Evolutionary conservation across 495 filamentous ascomycete species (phyloP), one percentile per base, ranked within the genome.

Genomic region (Penicillium silybi): DNA sequence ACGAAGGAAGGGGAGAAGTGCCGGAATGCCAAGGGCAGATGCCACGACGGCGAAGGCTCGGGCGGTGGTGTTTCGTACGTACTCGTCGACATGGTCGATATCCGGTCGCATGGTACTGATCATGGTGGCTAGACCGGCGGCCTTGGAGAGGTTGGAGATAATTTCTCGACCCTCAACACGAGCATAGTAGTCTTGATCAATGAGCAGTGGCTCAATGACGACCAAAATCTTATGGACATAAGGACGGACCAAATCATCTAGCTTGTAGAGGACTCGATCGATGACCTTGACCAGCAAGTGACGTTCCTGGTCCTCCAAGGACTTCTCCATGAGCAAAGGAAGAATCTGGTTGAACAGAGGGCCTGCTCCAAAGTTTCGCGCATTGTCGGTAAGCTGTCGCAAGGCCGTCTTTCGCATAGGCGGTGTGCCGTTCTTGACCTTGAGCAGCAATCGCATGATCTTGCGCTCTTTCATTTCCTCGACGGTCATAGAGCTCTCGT

Each of bases 371-470:
- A 99, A 97, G 72, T 96, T 90, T 17, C 92, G 85, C 34, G 95
- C 95, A 68, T 97, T 97, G 64, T 99, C 95, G 22, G 95, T 99
- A 45, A 99, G 82, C 64, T 97, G 95, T 68, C 95, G 86, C 53
- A 99, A 81, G n/a, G 95, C 95, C 39, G 95, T 97, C 79, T 99
- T 99, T 71, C 95, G 80, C 95, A 97, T 97, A 2, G 95, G 92
- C 42, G 95, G 95, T 26, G 95, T 97, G 52, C 95, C 95, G 67
- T 99, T 99, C 82, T 99, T 99, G 75, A 99, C 92, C 72, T 97
- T 99, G 47, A 99, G 76, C 35, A 99, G 76, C 41, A 99, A 78
- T 46, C 95, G 77, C 92, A 97, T 97, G 64, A 99, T 99, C 72
- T 99, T 99, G 40, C 95, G 80, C 72, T 99, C 92, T 67, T 97